Base-by-base conservation (phyloP, 805 yeast species). In the Hanseniaspora clermontiae region DNA sequence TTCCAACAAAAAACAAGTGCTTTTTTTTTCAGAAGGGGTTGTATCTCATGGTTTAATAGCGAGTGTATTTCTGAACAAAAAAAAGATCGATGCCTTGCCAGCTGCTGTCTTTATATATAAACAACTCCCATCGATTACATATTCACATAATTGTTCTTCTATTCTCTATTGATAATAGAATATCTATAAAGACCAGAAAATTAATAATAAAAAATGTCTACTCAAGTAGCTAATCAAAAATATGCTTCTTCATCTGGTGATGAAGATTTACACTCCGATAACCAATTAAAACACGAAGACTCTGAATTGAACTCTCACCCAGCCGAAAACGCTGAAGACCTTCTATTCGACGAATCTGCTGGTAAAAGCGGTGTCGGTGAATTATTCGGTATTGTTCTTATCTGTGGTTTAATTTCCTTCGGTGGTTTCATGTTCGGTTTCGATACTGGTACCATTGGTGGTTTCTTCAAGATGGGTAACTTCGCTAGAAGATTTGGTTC, bases 401-500 rank as follows among this genome's bases (percentile, higher is more conserved):
- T 63, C 49, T 64, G 65, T 62, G 52, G 61, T 24, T 62, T 64
- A 62, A 77, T 80, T 57, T 83, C 86, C 12, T 82, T 82, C 60
- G 83, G 84, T 65, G 88, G 87, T 52, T 81, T 78, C 64, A 81
- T 82, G 47, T 82, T 80, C 63, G 89, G 89, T 60, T 83, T 83
- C 77, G 89, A 83, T 72, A 83, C 87, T 53, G 89, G 88, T 72
- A 82, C 88, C 60, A 78, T 82, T 68, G 81, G 86, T 43, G 87
- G 87, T 61, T 80, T 83, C 63, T 80, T 82, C 49, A 78, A 79
- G 65, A 79, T 82, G 81, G 62, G 72, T 15, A 80, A 80, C 59
- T 83, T 77, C 68, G 64, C 70, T 51, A 57, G 61, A 19, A 71
- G 81, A 62, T 81, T 82, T 61, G 87, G 86, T 64, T 68, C 72